Conservation (phyloP, 768 basidiomycete genomes). For the Russula abietina region DNA sequence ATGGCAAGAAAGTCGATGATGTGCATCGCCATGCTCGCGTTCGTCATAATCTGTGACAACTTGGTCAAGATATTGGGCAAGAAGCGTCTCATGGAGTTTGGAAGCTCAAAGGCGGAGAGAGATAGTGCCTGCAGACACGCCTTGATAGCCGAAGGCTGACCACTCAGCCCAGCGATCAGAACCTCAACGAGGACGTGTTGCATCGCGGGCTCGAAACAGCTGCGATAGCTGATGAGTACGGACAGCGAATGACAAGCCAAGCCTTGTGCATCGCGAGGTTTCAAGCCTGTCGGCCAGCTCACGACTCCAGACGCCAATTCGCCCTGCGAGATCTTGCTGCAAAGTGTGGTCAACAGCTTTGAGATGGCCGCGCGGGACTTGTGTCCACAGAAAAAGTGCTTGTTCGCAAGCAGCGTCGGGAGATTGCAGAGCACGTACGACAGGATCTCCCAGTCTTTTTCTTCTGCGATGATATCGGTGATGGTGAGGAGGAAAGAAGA, state of each 20-base stretch:
- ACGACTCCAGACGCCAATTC: slow-evolving; percentile 52
- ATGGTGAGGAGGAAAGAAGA: slow-evolving; percentile 67
- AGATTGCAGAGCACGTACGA: slow-evolving; percentile 90
- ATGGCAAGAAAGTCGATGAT: slow-evolving; percentile 89
- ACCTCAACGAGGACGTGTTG: slow-evolving; percentile 69
- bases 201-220: slow-evolving; percentile 63
- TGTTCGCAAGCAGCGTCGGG: slow-evolving; percentile 87
- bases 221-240: slow-evolving; percentile 81
- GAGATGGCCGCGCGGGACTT: slow-evolving; percentile 59
- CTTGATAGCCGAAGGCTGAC: slow-evolving; percentile 71
- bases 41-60: slow-evolving; percentile 91
- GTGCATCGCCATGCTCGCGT: slow-evolving; percentile 89
- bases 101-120: slow-evolving; percentile 81
- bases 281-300: slow-evolving; percentile 55
- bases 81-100: slow-evolving; percentile 70
- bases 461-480: slow-evolving; percentile 59
- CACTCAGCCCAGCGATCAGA: slow-evolving; percentile 62
- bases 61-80: slow-evolving; percentile 79
- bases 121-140: slow-evolving; percentile 87
- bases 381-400: slow-evolving; percentile 93
- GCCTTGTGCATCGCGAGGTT: slow-evolving; percentile 78
- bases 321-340: slow-evolving; percentile 55
- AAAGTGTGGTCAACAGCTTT: slow-evolving; percentile 58
- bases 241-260: slow-evolving; percentile 82
- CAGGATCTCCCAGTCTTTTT: slow-evolving; percentile 87